phyloP scores from a whole-genome alignment of 305 asterid species.

The Ajuga reptans region DNA sequence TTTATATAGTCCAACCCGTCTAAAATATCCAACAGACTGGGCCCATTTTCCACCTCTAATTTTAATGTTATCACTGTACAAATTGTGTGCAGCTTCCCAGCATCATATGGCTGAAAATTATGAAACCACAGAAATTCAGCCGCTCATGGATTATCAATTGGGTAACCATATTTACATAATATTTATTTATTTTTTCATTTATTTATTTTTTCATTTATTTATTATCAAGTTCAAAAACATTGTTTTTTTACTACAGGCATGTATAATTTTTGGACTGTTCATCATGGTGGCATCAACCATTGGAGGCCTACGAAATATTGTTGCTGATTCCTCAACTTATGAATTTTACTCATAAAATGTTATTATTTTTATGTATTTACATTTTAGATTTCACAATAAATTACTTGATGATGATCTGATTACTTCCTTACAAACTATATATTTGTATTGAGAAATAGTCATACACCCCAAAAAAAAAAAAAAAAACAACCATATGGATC shows the following conservation, averaged over 20 bases:
- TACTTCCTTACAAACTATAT: too few species aligned
- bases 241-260: conserved; percentile 36
- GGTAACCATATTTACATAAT: conserved; percentile 35
- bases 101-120: conserved; percentile 73
- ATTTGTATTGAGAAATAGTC: too few species aligned
- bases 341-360: conserved; percentile 51
- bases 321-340: conserved; percentile 63
- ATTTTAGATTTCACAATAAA: too few species aligned
- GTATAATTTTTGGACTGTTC: conserved; percentile 65
- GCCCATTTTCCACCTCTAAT: too few species aligned
- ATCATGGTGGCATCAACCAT: conserved; percentile 86
- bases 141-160: conserved; percentile 76
- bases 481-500: too few species aligned
- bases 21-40: too few species aligned
- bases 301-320: conserved; percentile 76
- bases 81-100: conserved; percentile 95
- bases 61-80: too few species aligned
- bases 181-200: neutral
- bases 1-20: too few species aligned
- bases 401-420: too few species aligned
- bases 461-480: too few species aligned
- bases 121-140: conserved; percentile 77
- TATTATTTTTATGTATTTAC: neutral
- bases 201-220: too few species aligned
- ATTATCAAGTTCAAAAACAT: neutral